Evolutionary conservation across 2,329 filamentous ascomycete species (phyloP), one percentile per base, ranked within the genome.

Genomic region (Xylariaceae sp.): DNA sequence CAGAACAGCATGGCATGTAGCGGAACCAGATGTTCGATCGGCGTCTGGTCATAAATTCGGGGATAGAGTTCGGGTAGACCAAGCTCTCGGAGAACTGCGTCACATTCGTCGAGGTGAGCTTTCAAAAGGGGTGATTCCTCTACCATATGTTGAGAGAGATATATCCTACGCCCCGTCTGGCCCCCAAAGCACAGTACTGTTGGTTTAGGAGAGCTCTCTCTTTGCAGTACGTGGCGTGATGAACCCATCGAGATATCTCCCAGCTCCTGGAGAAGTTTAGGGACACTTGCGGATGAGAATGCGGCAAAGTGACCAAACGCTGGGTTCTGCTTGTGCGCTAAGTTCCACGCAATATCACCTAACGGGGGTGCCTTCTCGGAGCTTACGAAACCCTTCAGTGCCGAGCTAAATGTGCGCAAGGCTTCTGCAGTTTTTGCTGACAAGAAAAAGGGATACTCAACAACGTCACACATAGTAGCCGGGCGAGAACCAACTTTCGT

Each of bases 1-100:
- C 74, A 64, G 11, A 78, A 72, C 1, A 78, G 59, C 2, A 50
- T 61, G 0, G 70, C 57, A 46, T 80, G 77, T 2, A 80, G 57
- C 2, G 40, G 40, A 0, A 68, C 64, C 0, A 60, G 33, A 36
- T 71, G 59, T 1, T 30, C 6, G 13, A 70, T 50, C 0, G 66
- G 58, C 2, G 53, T 27, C 0, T 32, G 41, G 6, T 62, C 20
- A 45, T 73, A 73, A 21, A 73, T 63, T 10, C 13, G 32, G 0
- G 70, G 71, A 33, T 53, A 67, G 16, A 74, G 60, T 36, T 59
- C 60, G 2, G 16, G 49, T 0, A 51, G 24, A 2, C 68, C 67
- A 0, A 64, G 41, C 0, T 47, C 39, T 0, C 9, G 7, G 7
- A 55, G 23, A 1, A 55, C 41, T 2, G 20, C 11, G 15, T 68